phyloP scores from a whole-genome alignment of 1,139 yeast genomes.

The Meyerozyma elateridarum region DNA sequence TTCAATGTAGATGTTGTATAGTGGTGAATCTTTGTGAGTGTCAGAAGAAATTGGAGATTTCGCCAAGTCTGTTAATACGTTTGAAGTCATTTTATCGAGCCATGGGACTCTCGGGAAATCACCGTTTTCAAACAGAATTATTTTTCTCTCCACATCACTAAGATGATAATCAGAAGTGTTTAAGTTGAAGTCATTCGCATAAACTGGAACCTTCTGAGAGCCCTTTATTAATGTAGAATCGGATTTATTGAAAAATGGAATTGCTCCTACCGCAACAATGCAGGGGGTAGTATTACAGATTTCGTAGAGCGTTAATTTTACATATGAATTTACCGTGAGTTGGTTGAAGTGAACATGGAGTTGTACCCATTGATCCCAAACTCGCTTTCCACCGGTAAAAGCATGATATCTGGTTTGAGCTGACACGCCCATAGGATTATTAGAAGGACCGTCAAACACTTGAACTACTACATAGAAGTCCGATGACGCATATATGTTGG shows the following conservation, averaged over 20 bases:
- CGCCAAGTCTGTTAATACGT: slow-evolving; percentile 31
- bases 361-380: slow-evolving; percentile 56
- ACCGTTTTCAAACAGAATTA: slow-evolving; percentile 66
- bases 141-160: slow-evolving; percentile 44
- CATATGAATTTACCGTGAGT: slow-evolving; percentile 54
- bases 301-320: slow-evolving; percentile 66
- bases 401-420: slow-evolving; percentile 61
- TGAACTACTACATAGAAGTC: slow-evolving; percentile 63
- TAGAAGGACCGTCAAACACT: slow-evolving; percentile 50
- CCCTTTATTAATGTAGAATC: slow-evolving; percentile 39
- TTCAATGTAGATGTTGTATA: slow-evolving; percentile 58
- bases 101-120: slow-evolving; percentile 61
- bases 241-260: slow-evolving; percentile 54
- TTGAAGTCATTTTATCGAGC: slow-evolving; percentile 68
- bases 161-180: slow-evolving; percentile 8
- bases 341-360: slow-evolving; percentile 71
- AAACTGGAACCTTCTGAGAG: slow-evolving; percentile 32
- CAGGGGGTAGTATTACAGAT: slow-evolving; percentile 47
- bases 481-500: slow-evolving; percentile 48
- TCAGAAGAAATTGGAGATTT: slow-evolving; percentile 1
- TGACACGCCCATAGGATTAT: slow-evolving; percentile 63
- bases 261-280: slow-evolving; percentile 55
- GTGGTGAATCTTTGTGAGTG: slow-evolving; percentile 13
- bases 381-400: slow-evolving; percentile 42
- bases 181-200: slow-evolving; percentile 5